These are phyloP conservation scores for Trichocladium uniseriatum DNA, from an alignment of 495 filamentous ascomycete species.

Conservation along the genomic window DNA sequence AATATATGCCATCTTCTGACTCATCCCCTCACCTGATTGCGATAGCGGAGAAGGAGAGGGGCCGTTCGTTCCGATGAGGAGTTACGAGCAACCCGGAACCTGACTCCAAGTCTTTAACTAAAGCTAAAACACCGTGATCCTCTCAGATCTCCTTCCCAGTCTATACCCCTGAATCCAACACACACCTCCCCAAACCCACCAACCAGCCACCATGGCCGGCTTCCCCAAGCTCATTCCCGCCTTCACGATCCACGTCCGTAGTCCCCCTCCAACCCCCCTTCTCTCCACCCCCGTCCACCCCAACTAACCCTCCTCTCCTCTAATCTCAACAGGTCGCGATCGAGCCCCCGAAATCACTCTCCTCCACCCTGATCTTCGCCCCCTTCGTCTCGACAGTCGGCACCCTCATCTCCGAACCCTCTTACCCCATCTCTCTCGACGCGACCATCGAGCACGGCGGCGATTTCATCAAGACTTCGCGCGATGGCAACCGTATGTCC, in stretches of 20 bases:
- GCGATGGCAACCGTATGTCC: constrained; percentile 32
- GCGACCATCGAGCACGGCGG: constrained; percentile 23
- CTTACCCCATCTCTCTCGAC: constrained; percentile 30
- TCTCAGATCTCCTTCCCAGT: too few relatives aligned
- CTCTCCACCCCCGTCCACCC: background rate
- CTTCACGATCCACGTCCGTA: constrained; percentile 32
- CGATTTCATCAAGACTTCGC: constrained; percentile 39
- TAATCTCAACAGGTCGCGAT: constrained; percentile 24
- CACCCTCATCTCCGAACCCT: constrained; percentile 24
- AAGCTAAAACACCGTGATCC: too few relatives aligned
- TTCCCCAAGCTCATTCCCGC: constrained; percentile 40
- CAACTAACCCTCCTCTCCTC: background rate
- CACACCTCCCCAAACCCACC: too few relatives aligned
- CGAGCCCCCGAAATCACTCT: constrained; percentile 19
- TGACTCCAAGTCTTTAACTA: too few relatives aligned
- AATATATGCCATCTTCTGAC: too few relatives aligned
- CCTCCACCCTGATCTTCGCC: constrained; percentile 13
- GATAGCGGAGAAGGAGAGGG: too few relatives aligned
- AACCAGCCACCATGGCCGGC: constrained; percentile 22
- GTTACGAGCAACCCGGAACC: too few relatives aligned
- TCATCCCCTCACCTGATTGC: too few relatives aligned
- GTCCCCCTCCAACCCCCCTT: background rate
- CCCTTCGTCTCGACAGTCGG: constrained; percentile 14
- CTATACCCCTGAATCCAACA: too few relatives aligned
- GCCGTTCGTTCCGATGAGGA: too few relatives aligned